phyloP scores from a whole-genome alignment of 805 yeast species.

The Saccharomycopsis sp. region DNA sequence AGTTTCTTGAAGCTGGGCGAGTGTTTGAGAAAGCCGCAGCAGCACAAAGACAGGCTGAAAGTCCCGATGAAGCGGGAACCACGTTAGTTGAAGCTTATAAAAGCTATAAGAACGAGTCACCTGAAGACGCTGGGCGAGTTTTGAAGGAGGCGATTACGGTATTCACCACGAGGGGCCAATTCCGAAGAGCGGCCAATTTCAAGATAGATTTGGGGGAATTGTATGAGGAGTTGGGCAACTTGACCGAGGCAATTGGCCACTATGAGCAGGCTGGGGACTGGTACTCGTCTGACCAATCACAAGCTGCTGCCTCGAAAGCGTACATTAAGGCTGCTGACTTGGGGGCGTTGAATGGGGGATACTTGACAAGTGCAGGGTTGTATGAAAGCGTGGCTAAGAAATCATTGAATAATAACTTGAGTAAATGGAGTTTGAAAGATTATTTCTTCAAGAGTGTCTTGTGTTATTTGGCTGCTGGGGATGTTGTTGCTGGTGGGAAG shows the following conservation, averaged over 20 bases:
- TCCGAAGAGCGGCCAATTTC: conserved; percentile 93
- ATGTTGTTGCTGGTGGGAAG: conserved; percentile 77
- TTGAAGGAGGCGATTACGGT: conserved; percentile 71
- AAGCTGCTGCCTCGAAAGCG: conserved; percentile 83
- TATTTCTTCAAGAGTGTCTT: conserved; percentile 79
- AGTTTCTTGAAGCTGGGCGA: conserved; percentile 67
- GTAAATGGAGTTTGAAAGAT: conserved; percentile 91
- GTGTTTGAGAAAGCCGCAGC: conserved; percentile 83
- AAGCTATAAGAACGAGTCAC: conserved; percentile 68
- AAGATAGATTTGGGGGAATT: conserved; percentile 85
- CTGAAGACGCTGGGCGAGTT: conserved; percentile 69
- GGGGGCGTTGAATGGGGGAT: conserved; percentile 68
- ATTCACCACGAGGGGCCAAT: conserved; percentile 87
- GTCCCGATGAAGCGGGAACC: conserved; percentile 87
- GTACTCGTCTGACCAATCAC: conserved; percentile 89
- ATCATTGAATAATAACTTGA: conserved; percentile 62
- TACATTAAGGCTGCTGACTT: conserved; percentile 86
- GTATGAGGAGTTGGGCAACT: conserved; percentile 68
- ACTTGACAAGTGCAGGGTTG: conserved; percentile 63
- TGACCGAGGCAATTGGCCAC: conserved; percentile 60
- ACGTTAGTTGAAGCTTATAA: conserved; percentile 87
- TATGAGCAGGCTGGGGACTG: conserved; percentile 96
- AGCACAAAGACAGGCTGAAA: conserved; percentile 64
- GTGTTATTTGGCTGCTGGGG: conserved; percentile 79
- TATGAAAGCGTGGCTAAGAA: conserved; percentile 76